These are phyloP conservation scores for Avena sativa DNA, from an alignment of 176 grass and related monocot genomes.

Conservation along the genomic window DNA sequence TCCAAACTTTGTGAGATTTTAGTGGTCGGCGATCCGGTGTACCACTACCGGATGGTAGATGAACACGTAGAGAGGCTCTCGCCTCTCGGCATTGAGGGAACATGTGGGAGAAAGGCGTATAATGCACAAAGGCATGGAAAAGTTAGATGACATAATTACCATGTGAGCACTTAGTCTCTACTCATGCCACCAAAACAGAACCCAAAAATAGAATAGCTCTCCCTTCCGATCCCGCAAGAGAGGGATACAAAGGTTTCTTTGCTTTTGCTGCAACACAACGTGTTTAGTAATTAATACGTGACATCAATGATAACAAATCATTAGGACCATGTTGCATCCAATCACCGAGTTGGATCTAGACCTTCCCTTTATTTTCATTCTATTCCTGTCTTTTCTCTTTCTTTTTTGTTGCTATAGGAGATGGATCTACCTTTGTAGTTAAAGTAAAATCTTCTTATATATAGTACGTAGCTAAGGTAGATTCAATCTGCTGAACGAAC, in stretches of 20 bases:
- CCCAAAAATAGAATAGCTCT: not conserved
- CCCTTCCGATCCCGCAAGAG: slow-evolving; percentile 11
- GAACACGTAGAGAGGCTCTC: no score
- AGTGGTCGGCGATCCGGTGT: no score
- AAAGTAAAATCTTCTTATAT: not conserved
- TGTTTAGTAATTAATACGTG: not conserved
- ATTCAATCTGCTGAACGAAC: not conserved
- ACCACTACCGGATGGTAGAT: no score
- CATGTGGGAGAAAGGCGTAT: not conserved
- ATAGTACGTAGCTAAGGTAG: no score
- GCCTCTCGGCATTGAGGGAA: not conserved
- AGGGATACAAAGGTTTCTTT: not conserved
- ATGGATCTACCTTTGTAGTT: slow-evolving; percentile 4
- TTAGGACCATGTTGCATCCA: slow-evolving; percentile 1
- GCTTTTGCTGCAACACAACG: not conserved
- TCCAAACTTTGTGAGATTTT: no score
- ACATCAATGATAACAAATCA: slow-evolving; percentile 18
- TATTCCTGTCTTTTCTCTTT: not conserved
- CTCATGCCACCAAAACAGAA: slow-evolving; percentile 5
- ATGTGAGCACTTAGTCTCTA: slow-evolving; percentile 35
- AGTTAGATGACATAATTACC: slow-evolving; percentile 14
- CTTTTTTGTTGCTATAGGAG: not conserved
- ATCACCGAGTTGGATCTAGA: slow-evolving; percentile 11
- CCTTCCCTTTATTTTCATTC: not conserved
- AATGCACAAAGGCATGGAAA: not conserved